Evolutionary conservation across 2,329 filamentous ascomycete species (phyloP).

Genomic region (Trichoderma aggressivum): DNA sequence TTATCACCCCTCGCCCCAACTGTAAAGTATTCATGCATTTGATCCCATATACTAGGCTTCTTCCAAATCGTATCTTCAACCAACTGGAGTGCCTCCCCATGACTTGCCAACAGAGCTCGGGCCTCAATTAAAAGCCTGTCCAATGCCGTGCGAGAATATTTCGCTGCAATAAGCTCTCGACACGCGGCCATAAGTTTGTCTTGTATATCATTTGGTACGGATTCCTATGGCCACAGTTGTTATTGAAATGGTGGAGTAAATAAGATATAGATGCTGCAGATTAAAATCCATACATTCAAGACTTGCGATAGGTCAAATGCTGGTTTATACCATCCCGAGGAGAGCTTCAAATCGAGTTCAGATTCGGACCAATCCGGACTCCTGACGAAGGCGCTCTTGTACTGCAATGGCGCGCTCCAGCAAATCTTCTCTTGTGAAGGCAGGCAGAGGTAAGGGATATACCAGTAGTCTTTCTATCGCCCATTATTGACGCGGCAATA

Average conservation of each 20-base stretch:
- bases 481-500: background rate
- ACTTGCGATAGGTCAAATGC: background rate
- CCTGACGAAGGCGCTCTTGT: background rate
- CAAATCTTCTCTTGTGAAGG: background rate
- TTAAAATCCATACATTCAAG: background rate
- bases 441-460: background rate
- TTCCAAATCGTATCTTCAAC: background rate
- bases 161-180: background rate
- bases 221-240: background rate
- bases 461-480: background rate
- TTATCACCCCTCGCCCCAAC: background rate
- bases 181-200: background rate
- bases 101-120: background rate
- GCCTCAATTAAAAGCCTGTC: background rate
- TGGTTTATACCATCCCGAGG: background rate
- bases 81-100: background rate
- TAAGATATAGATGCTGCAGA: background rate
- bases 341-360: background rate
- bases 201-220: background rate
- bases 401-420: background rate
- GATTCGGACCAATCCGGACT: background rate
- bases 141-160: background rate
- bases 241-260: background rate
- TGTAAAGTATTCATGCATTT: background rate
- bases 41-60: background rate